Evolutionary conservation across 345 rosid species (phyloP).

Genomic region (Balakata baccata): DNA sequence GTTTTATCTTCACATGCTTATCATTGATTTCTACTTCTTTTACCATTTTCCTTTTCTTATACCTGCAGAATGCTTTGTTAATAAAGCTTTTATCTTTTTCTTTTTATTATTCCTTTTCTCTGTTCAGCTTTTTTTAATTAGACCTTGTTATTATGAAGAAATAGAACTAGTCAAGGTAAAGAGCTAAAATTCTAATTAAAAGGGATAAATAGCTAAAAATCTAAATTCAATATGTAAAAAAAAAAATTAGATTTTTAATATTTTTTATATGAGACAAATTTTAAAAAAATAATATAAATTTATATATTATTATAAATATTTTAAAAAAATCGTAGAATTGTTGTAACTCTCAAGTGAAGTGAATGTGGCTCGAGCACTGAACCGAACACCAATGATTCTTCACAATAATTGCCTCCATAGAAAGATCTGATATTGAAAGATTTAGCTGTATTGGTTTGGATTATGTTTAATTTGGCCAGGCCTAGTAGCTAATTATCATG

Average conservation of each 20-base stretch:
- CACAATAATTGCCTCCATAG: background rate
- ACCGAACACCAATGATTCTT: background rate
- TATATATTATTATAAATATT: too few species aligned
- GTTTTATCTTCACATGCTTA: constrained; percentile 24
- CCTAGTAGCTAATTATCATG: background rate
- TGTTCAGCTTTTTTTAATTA: background rate
- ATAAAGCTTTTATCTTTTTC: background rate
- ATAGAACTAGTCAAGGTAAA: too few species aligned
- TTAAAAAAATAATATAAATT: too few species aligned
- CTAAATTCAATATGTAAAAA: too few species aligned
- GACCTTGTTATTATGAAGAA: background rate
- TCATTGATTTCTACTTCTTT: background rate
- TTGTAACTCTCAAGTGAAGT: too few species aligned
- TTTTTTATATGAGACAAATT: too few species aligned
- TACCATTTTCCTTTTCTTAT: background rate
- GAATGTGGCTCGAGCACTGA: too few species aligned
- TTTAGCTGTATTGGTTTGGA: constrained; percentile 5
- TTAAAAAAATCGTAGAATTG: too few species aligned
- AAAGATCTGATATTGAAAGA: background rate
- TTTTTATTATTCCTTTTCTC: too few species aligned
- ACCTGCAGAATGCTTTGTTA: background rate
- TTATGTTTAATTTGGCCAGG: background rate
- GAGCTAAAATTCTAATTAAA: too few species aligned
- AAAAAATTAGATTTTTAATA: too few species aligned
- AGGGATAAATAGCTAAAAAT: too few species aligned